Conservation (phyloP, 345 rosid species). For the Gossypium rotundifolium region DNA sequence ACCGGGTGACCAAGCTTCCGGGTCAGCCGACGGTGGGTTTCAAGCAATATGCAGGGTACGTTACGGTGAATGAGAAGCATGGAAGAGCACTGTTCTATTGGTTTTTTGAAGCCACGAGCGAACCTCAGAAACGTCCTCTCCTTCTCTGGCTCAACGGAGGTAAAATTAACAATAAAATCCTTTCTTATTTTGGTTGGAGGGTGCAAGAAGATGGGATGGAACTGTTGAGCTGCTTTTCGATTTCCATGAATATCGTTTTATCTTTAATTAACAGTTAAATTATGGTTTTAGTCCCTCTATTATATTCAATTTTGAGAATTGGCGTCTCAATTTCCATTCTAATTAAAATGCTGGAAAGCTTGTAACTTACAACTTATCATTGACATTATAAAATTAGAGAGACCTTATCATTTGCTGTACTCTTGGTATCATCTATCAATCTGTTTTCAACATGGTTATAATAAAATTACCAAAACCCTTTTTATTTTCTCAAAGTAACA, state of each 20-base stretch:
- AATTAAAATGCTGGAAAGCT: too few relatives aligned
- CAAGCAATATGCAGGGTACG: constrained; percentile 78
- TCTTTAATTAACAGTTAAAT: background rate
- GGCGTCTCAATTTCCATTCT: too few relatives aligned
- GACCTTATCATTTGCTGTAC: too few relatives aligned
- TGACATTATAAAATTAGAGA: too few relatives aligned
- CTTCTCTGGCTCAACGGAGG: constrained; percentile 90
- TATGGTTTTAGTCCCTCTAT: background rate
- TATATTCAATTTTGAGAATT: background rate
- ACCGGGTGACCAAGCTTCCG: constrained; percentile 46
- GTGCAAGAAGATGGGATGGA: too few relatives aligned
- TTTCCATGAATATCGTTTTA: background rate
- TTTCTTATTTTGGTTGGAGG: background rate
- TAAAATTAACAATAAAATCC: constrained; percentile 12
- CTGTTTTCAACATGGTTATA: too few relatives aligned
- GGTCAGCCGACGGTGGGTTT: constrained; percentile 65
- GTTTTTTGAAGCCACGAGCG: constrained; percentile 59
- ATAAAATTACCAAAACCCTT: too few relatives aligned
- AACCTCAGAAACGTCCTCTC: constrained; percentile 46
- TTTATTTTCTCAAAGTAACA: too few relatives aligned
- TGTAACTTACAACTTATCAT: too few relatives aligned
- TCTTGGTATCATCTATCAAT: too few relatives aligned
- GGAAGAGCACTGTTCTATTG: constrained; percentile 82
- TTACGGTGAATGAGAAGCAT: constrained; percentile 60
- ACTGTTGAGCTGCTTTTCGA: background rate